A percentile compares a stretch with the other conserved stretches of the same genome.
phyloP scores from a whole-genome alignment of 345 rosid genomes.

The Eucalyptus curtisii region DNA sequence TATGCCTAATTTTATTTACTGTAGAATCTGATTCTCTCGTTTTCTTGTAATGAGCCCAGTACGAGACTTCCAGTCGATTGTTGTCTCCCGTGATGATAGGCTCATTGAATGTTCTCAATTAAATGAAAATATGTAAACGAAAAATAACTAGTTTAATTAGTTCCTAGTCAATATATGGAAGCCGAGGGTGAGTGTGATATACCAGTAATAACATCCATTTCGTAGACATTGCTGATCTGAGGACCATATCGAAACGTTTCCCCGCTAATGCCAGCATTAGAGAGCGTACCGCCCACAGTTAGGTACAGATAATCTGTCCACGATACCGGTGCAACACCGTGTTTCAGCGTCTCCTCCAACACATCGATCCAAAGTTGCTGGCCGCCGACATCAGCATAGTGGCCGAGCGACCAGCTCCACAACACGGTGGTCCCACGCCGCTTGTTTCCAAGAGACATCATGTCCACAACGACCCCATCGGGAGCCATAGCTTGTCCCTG shows the following conservation, averaged over 20 bases:
- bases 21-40: not conserved
- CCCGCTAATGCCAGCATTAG: constrained; percentile 44
- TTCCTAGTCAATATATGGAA: not conserved
- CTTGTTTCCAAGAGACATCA: constrained; percentile 9
- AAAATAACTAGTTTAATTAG: not conserved
- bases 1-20: not conserved
- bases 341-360: not conserved
- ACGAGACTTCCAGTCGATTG: too few species aligned
- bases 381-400: constrained; percentile 27
- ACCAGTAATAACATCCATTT: constrained; percentile 46
- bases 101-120: not conserved
- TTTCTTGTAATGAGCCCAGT: not conserved
- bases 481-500: constrained; percentile 36
- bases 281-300: constrained; percentile 37
- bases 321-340: constrained; percentile 28
- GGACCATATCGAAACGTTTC: constrained; percentile 30
- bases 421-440: not conserved
- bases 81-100: too few species aligned
- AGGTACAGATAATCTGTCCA: constrained; percentile 39
- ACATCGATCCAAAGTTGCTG: constrained; percentile 36
- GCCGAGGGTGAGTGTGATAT: not conserved
- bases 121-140: not conserved
- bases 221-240: constrained; percentile 30
- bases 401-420: not conserved
- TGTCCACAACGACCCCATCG: constrained; percentile 28